These are phyloP conservation scores for Rhodotorula mucilaginosa DNA, from an alignment of 1,284 basidiomycete species.

Conservation along the genomic window DNA sequence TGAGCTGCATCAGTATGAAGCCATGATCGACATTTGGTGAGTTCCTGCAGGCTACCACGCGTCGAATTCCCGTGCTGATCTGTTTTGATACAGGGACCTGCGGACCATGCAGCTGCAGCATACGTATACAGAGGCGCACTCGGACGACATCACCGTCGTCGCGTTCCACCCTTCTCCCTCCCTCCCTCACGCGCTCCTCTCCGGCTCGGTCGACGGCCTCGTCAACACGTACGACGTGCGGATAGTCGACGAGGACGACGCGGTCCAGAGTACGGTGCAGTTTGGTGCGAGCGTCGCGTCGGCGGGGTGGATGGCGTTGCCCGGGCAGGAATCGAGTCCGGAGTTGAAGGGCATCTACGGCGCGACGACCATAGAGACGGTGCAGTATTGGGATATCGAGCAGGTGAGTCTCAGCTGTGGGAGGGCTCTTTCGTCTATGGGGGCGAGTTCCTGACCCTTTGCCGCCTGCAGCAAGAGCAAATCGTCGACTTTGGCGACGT, in stretches of 20 bases:
- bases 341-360: conserved; percentile 37
- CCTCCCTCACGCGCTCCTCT: conserved; percentile 50
- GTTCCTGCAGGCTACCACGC: background rate
- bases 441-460: background rate
- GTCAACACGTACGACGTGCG: conserved; percentile 51
- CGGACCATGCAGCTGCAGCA: conserved; percentile 49
- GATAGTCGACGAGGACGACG: conserved; percentile 54
- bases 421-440: background rate
- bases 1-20: conserved; percentile 52
- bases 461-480: conserved; percentile 24
- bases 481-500: conserved; percentile 35
- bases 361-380: conserved; percentile 43
- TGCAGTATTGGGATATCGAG: conserved; percentile 39
- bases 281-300: conserved; percentile 38
- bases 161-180: conserved; percentile 50
- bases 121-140: conserved; percentile 53
- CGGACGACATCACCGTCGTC: conserved; percentile 55
- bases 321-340: conserved; percentile 8
- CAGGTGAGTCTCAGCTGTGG: conserved; percentile 28
- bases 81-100: conserved; percentile 46
- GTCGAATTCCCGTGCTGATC: background rate
- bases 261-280: conserved; percentile 46
- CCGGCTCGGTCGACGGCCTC: conserved; percentile 53
- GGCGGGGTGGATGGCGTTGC: conserved; percentile 41
- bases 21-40: conserved; percentile 53